phyloP scores from a whole-genome alignment of 306 rosid genomes.

The Corylus americana region DNA sequence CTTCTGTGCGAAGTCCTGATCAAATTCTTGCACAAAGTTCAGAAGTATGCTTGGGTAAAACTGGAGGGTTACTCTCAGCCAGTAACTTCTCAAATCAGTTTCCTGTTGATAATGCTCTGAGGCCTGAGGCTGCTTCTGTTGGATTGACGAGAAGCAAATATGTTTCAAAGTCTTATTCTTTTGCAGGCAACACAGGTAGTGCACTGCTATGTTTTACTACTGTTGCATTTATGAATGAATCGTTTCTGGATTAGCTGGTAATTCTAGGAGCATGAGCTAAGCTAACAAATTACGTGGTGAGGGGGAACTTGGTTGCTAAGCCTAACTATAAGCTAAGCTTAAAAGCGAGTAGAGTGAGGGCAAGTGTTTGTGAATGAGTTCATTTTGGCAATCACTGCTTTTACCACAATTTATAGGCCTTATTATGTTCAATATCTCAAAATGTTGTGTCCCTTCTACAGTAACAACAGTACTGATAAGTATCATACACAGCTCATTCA shows the following conservation, averaged over 20 bases:
- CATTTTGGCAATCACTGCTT: slow-evolving; percentile 17
- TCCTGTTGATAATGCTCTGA: slow-evolving; percentile 58
- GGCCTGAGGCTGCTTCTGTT: slow-evolving; percentile 59
- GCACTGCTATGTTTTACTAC: slow-evolving; percentile 11
- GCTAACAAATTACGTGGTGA: slow-evolving; percentile 14
- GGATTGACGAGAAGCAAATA: slow-evolving; percentile 63
- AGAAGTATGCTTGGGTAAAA: slow-evolving; percentile 48
- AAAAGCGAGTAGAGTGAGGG: neutral
- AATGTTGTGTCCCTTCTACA: neutral
- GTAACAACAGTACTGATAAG: neutral
- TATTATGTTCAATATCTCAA: neutral
- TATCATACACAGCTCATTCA: neutral
- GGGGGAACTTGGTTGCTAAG: neutral
- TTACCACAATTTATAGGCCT: neutral
- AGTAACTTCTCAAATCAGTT: slow-evolving; percentile 57
- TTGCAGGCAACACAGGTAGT: slow-evolving; percentile 71
- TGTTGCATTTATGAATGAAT: slow-evolving; percentile 11
- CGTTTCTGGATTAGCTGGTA: slow-evolving; percentile 18
- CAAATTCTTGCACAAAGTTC: slow-evolving; percentile 51
- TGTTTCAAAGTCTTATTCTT: slow-evolving; percentile 61
- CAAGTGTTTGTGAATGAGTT: slow-evolving; percentile 18
- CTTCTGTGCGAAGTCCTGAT: slow-evolving; percentile 45
- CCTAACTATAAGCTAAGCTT: neutral
- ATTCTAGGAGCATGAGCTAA: slow-evolving; percentile 12
- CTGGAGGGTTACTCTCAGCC: slow-evolving; percentile 43